Conservation (phyloP, 169 alveolate genomes). For the Perkinsus chesapeaki region DNA sequence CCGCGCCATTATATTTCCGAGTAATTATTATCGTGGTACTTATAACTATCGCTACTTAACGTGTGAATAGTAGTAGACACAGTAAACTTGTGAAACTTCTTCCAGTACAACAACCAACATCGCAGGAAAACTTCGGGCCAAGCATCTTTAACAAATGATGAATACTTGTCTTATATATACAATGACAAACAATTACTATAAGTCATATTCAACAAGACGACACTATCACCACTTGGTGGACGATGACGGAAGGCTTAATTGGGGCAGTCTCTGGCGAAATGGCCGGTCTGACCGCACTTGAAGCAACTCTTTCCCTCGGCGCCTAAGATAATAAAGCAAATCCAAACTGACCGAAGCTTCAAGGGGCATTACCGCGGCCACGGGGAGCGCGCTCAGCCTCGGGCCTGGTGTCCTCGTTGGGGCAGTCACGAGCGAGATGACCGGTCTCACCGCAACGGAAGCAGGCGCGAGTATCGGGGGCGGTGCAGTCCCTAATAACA, state of each 20-base stretch:
- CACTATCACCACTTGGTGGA: background rate
- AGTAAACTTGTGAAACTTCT: background rate
- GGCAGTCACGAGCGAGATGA: conserved; percentile 3
- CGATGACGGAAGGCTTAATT: background rate
- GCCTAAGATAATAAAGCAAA: background rate
- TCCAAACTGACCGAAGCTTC: background rate
- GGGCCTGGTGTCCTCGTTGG: background rate
- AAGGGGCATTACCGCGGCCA: background rate
- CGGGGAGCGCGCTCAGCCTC: background rate
- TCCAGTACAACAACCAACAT: background rate
- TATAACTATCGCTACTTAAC: background rate
- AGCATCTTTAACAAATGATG: background rate
- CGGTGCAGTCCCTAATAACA: background rate
- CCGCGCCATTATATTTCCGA: background rate
- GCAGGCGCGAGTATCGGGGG: background rate
- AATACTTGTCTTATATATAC: background rate
- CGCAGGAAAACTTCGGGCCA: background rate
- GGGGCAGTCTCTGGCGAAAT: background rate
- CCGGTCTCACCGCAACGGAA: conserved; percentile 3
- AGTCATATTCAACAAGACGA: background rate
- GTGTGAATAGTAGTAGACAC: background rate
- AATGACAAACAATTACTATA: background rate
- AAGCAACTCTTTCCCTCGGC: background rate
- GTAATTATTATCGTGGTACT: conserved; percentile 2
- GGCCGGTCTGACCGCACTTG: background rate